A percentile compares a stretch with the other conserved stretches of the same genome.
phyloP scores from a whole-genome alignment of 768 basidiomycete species.

The Suillus clintonianus region DNA sequence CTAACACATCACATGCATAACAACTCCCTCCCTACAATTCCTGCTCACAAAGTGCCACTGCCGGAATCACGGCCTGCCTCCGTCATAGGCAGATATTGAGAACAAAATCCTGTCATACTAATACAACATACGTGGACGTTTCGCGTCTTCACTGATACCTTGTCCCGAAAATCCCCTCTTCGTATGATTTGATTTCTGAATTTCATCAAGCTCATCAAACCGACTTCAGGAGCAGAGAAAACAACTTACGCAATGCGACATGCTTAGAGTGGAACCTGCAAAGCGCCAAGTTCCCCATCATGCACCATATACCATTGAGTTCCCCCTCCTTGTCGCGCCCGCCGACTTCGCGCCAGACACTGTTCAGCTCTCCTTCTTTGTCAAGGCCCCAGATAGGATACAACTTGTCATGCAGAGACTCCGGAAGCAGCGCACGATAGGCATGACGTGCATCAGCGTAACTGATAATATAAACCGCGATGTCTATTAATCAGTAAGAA shows the following conservation, averaged over 20 bases:
- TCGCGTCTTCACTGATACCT: constrained; percentile 18
- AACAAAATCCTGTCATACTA: background rate
- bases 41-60: constrained; percentile 25
- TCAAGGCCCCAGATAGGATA: constrained; percentile 31
- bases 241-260: constrained; percentile 59
- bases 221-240: background rate
- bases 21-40: constrained; percentile 15
- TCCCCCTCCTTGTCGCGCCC: constrained; percentile 23
- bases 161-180: constrained; percentile 46
- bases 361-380: constrained; percentile 31
- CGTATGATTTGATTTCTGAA: constrained; percentile 70
- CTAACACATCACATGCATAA: constrained; percentile 11
- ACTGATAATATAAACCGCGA: constrained; percentile 10
- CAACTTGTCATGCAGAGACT: constrained; percentile 14
- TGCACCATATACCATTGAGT: constrained; percentile 48
- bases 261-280: constrained; percentile 71
- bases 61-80: constrained; percentile 33
- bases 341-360: constrained; percentile 49
- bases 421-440: constrained; percentile 22
- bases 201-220: background rate
- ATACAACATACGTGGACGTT: background rate
- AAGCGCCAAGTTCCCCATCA: constrained; percentile 63
- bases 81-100: constrained; percentile 18
- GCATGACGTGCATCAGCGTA: constrained; percentile 19
- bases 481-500: background rate